Evolutionary conservation across 1,284 basidiomycete genomes (phyloP).

Genomic region (Ceraceosorus bombacis): DNA sequence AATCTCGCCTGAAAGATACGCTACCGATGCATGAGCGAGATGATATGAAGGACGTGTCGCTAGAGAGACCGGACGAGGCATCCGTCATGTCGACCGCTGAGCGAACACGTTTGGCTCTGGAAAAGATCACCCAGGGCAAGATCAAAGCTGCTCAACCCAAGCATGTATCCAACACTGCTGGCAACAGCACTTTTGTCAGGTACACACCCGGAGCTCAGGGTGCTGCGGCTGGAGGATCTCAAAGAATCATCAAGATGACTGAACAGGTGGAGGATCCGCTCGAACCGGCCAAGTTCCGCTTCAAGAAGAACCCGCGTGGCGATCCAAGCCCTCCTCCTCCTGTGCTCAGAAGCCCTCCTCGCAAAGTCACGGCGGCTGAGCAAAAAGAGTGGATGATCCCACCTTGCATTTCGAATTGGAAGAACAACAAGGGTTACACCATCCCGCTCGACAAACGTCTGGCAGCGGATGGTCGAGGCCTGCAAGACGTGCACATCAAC

Average conservation of each 20-base stretch:
- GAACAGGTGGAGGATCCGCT: constrained; percentile 79
- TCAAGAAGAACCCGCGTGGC: constrained; percentile 94
- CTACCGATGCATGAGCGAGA: constrained; percentile 84
- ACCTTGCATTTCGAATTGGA: constrained; percentile 99
- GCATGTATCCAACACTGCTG: constrained; percentile 47
- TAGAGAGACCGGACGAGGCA: constrained; percentile 88
- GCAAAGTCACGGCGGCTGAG: constrained; percentile 90
- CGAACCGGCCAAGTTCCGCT: constrained; percentile 92
- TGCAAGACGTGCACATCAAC: constrained; percentile 98
- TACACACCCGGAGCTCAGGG: constrained; percentile 78
- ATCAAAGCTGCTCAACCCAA: constrained; percentile 90
- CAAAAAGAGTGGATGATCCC: constrained; percentile 99
- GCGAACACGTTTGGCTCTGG: constrained; percentile 78
- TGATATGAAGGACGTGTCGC: constrained; percentile 66
- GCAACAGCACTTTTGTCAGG: constrained; percentile 78
- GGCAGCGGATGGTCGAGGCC: constrained; percentile 89
- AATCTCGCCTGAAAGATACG: constrained; percentile 94
- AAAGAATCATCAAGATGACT: constrained; percentile 98
- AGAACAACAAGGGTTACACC: constrained; percentile 99
- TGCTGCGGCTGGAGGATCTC: constrained; percentile 55
- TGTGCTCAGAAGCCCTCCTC: constrained; percentile 88
- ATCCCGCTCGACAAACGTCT: constrained; percentile 97
- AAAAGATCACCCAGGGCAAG: constrained; percentile 86
- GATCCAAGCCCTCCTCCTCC: constrained; percentile 93
- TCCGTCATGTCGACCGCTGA: constrained; percentile 81